These are phyloP conservation scores for Tremellales sp. DNA, from an alignment of 1,284 basidiomycete genomes.

Conservation along the genomic window DNA sequence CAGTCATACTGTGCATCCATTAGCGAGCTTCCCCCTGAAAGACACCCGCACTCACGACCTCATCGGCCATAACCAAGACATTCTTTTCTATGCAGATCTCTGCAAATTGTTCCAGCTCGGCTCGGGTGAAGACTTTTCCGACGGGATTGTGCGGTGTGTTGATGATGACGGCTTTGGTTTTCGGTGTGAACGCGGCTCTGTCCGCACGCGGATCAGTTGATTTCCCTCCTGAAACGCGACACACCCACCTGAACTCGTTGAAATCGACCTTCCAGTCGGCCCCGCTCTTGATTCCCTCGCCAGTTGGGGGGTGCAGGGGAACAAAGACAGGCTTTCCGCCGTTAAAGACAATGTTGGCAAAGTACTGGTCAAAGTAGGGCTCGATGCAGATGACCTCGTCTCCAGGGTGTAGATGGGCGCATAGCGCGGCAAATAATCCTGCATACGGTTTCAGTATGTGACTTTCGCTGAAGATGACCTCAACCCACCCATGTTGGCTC, in stretches of 20 bases:
- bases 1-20: slow-evolving; percentile 99
- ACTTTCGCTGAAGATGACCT: background rate
- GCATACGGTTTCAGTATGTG: slow-evolving; percentile 7
- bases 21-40: no score
- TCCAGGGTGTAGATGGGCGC: slow-evolving; percentile 79
- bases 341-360: slow-evolving; percentile 87
- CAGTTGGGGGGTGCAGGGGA: slow-evolving; percentile 77
- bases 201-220: background rate
- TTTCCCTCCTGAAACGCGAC: background rate
- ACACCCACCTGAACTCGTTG: slow-evolving; percentile 69
- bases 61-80: slow-evolving; percentile 88
- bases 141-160: slow-evolving; percentile 97
- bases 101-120: slow-evolving; percentile 81
- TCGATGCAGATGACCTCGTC: slow-evolving; percentile 99
- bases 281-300: slow-evolving; percentile 58
- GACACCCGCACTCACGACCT: no score
- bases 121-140: slow-evolving; percentile 85
- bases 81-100: slow-evolving; percentile 86
- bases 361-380: slow-evolving; percentile 97
- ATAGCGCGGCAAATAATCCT: slow-evolving; percentile 88
- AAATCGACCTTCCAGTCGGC: slow-evolving; percentile 83
- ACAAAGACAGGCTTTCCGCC: slow-evolving; percentile 90
- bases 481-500: slow-evolving; percentile 81
- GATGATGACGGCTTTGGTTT: slow-evolving; percentile 86
- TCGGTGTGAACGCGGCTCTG: slow-evolving; percentile 74